Percentiles rank a stretch among this genome's conserved stretches.
Evolutionary conservation across 345 rosid genomes (phyloP).

Genomic region (Excoecaria cochinchinensis): DNA sequence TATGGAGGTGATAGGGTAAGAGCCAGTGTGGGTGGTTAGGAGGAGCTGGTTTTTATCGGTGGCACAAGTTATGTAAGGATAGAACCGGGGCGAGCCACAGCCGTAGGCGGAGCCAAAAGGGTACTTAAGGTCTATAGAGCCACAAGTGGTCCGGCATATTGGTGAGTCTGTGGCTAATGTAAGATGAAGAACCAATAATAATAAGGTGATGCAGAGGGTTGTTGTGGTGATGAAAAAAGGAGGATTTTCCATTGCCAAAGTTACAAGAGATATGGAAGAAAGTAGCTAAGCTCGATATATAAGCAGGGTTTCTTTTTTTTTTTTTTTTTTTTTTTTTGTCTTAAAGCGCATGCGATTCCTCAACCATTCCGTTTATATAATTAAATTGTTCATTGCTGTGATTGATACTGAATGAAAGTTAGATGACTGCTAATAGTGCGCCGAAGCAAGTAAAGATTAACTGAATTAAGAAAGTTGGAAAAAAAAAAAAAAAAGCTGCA

Average conservation of each 20-base stretch:
- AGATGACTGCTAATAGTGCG: no score
- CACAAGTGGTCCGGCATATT: constrained; percentile 37
- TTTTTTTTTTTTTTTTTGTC: no score
- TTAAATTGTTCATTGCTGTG: no score
- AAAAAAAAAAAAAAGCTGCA: background rate
- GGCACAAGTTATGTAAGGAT: constrained; percentile 40
- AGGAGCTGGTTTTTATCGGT: constrained; percentile 26
- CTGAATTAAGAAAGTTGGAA: no score
- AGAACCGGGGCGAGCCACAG: constrained; percentile 49
- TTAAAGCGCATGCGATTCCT: no score
- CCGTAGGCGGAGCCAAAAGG: constrained; percentile 51
- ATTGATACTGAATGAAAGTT: no score
- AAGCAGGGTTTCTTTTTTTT: no score
- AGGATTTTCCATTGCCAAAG: constrained; percentile 12
- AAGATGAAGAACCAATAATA: background rate
- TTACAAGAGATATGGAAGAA: no score
- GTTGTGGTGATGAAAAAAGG: constrained; percentile 12
- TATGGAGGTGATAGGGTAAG: constrained; percentile 45
- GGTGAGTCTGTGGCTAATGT: constrained; percentile 10
- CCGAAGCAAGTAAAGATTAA: no score
- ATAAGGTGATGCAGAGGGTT: background rate
- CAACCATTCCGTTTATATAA: no score
- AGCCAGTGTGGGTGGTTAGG: constrained; percentile 48
- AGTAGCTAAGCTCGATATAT: no score
- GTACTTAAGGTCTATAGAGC: constrained; percentile 44